phyloP scores from a whole-genome alignment of 1,284 basidiomycete species.

The Cutaneotrichosporon sp. region DNA sequence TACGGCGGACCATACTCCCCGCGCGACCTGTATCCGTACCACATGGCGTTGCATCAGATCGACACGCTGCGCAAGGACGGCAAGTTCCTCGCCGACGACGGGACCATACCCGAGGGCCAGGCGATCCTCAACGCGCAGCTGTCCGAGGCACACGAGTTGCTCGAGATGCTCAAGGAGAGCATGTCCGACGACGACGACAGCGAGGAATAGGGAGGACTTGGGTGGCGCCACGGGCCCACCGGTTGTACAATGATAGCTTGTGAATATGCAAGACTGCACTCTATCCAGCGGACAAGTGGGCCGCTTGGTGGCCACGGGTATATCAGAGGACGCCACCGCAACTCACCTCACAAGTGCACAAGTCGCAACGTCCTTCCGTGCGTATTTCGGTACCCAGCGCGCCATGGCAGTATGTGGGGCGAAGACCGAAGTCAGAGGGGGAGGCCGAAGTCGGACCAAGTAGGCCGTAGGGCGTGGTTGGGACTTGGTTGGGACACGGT shows the following conservation, averaged over 20 bases:
- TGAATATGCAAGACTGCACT: neutral
- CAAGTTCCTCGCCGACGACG: slow-evolving; percentile 72
- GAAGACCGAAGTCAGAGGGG: no score
- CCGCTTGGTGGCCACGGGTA: no score
- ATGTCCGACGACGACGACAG: slow-evolving; percentile 44
- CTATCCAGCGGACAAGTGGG: no score
- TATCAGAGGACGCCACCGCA: no score
- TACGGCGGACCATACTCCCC: slow-evolving; percentile 92
- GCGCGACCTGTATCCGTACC: slow-evolving; percentile 97
- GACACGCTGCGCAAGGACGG: slow-evolving; percentile 89
- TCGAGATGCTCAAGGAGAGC: slow-evolving; percentile 65
- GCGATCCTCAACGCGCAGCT: slow-evolving; percentile 94
- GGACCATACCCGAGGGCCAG: slow-evolving; percentile 83
- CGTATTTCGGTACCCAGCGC: no score
- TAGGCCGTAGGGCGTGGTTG: no score
- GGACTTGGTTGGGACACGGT: no score
- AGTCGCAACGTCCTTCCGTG: no score
- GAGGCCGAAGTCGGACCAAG: no score
- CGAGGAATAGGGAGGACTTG: neutral
- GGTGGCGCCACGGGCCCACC: no score
- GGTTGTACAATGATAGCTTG: slow-evolving; percentile 3
- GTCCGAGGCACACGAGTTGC: slow-evolving; percentile 90
- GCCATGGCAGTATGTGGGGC: no score
- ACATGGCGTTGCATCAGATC: slow-evolving; percentile 91
- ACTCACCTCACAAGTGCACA: no score